Base-by-base conservation (phyloP, 495 filamentous ascomycete genomes). In the Penicillium verhagenii region DNA sequence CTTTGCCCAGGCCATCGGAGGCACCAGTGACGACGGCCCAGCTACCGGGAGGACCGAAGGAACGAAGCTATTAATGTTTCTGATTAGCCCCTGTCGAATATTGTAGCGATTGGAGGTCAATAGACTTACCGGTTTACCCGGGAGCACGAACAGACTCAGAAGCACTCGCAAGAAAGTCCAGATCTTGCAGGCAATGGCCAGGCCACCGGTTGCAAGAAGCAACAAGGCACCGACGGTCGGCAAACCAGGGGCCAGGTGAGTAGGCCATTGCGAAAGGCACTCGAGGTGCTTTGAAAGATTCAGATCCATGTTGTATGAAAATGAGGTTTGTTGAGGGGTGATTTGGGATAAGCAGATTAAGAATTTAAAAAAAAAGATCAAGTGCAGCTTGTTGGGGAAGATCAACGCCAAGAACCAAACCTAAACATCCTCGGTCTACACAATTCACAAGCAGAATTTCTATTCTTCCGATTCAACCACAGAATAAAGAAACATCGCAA, bases 1-100 rank as follows among this genome's bases (percentile, higher is more conserved):
- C 94, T 77, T 96, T 97, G 64, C 95, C 95, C 50, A 99, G 84
- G 57, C 95, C 95, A 75, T 97, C 94, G 11, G 91, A 96, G 52
- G 95, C 94, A 59, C 95, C 95, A 43, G 95, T 97, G 19, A 99
- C 81, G 40, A 99, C 82, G 19, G 91, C 94, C 91, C 92, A 99
- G 64, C 85, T 92, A 54, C 92, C 92, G 63, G 90, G 91, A 56
- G 86, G 87, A 59, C 92, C 95, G 75, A 96, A 97, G 56, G 86
- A 90, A 55, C 82, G 84, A 51, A 99, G 86, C 94, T 98, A 42
- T 40, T 58, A 13, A 44, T 26, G 10, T 14, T 46, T 21, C 10
- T 6, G 8, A 52, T 14, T 49, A 45, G 37, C 56, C 18, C 56
- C 38, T 53, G 47, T 25, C 20, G 45, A 35, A n/a, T 1, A 2